A percentile compares a stretch with the other conserved stretches of the same genome.
Evolutionary conservation across 1,284 basidiomycete genomes (phyloP).

Genomic region (Rhodotorula sp.): DNA sequence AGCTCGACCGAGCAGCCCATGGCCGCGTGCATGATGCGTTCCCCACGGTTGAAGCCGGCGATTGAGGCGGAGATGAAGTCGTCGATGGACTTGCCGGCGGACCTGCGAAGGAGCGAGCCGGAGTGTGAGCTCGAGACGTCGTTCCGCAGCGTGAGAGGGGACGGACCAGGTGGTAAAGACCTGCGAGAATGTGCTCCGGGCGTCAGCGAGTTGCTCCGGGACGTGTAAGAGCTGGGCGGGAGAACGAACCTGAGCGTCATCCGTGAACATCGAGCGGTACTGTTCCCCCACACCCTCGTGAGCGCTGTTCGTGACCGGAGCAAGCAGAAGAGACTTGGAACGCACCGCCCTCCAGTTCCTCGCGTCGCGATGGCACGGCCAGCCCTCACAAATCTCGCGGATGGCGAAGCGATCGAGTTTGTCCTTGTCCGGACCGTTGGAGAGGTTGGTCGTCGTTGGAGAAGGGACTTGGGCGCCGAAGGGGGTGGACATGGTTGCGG

Average conservation of each 20-base stretch:
- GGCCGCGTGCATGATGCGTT: too few relatives aligned
- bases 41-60: too few relatives aligned
- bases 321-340: too few relatives aligned
- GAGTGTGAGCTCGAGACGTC: too few relatives aligned
- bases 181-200: background rate
- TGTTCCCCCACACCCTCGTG: background rate
- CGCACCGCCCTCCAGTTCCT: too few relatives aligned
- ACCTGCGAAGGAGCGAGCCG: too few relatives aligned
- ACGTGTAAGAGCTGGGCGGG: too few relatives aligned
- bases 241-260: background rate
- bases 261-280: background rate
- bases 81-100: background rate
- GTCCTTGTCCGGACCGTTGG: background rate
- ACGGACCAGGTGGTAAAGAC: background rate
- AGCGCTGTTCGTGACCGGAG: too few relatives aligned
- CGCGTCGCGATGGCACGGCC: background rate
- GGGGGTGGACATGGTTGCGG: background rate
- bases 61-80: background rate
- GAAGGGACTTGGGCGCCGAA: background rate
- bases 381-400: background rate
- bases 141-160: too few relatives aligned
- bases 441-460: background rate
- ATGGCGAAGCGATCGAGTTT: background rate
- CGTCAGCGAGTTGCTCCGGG: too few relatives aligned
- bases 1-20: too few relatives aligned